Evolutionary conservation across 179 eudicot species (phyloP).

Genomic region (Drosera spatulata): DNA sequence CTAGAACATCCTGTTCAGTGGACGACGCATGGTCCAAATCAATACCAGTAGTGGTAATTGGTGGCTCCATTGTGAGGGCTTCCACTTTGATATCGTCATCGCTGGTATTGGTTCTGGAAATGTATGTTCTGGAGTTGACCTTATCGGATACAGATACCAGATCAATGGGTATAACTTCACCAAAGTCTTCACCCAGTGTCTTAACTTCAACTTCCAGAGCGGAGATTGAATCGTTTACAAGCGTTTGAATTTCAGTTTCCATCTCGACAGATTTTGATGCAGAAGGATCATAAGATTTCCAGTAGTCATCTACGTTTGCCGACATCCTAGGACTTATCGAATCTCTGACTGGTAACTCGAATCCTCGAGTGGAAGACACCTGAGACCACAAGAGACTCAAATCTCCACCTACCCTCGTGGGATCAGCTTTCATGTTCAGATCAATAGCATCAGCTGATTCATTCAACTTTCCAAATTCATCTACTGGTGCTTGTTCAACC

Average conservation of each 20-base stretch:
- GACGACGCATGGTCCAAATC: slow-evolving; percentile 10
- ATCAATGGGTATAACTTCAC: no score
- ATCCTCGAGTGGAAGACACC: slow-evolving; percentile 45
- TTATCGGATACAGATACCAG: no score
- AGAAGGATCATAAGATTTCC: slow-evolving; percentile 34
- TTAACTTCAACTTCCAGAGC: no score
- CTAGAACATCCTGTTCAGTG: slow-evolving; percentile 7
- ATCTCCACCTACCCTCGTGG: slow-evolving; percentile 49
- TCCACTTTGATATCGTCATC: no score
- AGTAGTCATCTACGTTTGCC: slow-evolving; percentile 39
- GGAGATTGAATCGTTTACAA: no score
- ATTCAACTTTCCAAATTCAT: no score
- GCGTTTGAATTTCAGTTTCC: slow-evolving; percentile 20
- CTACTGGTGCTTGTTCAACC: no score
- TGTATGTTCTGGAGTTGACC: no score
- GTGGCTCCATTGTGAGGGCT: no score
- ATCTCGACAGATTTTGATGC: slow-evolving; percentile 14
- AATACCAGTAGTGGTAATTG: slow-evolving; percentile 6
- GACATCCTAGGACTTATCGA: slow-evolving; percentile 57
- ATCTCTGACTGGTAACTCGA: slow-evolving; percentile 37
- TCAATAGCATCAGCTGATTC: slow-evolving; percentile 6
- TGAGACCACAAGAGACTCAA: slow-evolving; percentile 70
- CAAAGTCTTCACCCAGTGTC: no score
- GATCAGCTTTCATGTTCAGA: slow-evolving; percentile 30
- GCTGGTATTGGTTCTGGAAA: no score